Evolutionary conservation across 2,329 filamentous ascomycete species (phyloP), one percentile per base, ranked within the genome.

Genomic region (Lasiodiplodia hormozganensis): DNA sequence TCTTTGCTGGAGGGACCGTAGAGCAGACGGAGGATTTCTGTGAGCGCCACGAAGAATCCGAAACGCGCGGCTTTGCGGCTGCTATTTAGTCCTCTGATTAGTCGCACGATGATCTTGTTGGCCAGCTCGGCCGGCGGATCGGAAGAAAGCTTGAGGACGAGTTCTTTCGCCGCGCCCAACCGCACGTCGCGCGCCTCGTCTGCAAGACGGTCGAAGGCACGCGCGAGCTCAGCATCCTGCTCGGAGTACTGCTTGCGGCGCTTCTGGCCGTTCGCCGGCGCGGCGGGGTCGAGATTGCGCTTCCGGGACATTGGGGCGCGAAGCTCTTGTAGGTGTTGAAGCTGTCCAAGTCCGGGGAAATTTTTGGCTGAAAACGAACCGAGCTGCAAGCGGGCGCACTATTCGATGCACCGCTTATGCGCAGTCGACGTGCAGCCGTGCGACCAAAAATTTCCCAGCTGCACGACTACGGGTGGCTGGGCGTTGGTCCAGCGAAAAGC

Each of bases 21-120:
- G 5, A 94, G 81, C 74, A 95, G 88, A 4, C 87, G 85, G 54
- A 97, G 78, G 10, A 96, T 82, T 79, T 97, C 94, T 0, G 94
- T 91, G 72, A 98, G 82, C 0, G 95, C 95, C 67, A 97, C 85
- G 66, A 93, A 97, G 78, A 97, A 97, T 3, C 96, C 96, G 62
- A 96, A 83, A 31, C 96, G 87, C 21, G 95, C 93, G 14, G 92
- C 93, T 82, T 97, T 97, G 68, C 93, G 90, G 67, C 93, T 91
- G 77, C 94, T 97, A 70, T 94, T 94, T 21, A 98, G 88, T 51
- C 96, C 96, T 67, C 92, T 89, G 78, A 97, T 93, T 47, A 99
- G 84, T 64, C 83, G 77, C 34, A 76, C 77, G 23, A 84, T 71
- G 4, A 78, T 79, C 31, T 77, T 76, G 57, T 83, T 77, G 23